Evolutionary conservation across 768 basidiomycete genomes (phyloP).

Genomic region (Suillus brevipes): DNA sequence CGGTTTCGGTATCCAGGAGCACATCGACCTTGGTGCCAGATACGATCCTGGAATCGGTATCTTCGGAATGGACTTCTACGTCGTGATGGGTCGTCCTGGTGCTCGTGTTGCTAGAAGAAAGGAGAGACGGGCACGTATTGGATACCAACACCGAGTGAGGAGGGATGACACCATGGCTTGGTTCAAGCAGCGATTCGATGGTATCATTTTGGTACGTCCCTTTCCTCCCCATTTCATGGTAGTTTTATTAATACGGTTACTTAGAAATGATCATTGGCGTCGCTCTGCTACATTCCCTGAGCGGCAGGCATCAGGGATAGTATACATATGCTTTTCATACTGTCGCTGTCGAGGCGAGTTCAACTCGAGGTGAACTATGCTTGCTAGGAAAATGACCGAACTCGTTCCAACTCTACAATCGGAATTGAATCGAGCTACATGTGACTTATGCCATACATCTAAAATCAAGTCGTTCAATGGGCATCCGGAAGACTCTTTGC

Average conservation of each 20-base stretch:
- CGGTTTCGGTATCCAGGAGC: constrained; percentile 98
- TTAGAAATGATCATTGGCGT: background rate
- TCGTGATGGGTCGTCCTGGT: constrained; percentile 96
- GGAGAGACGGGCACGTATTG: constrained; percentile 83
- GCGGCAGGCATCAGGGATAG: constrained; percentile 7
- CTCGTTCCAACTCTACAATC: background rate
- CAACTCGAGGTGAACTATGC: background rate
- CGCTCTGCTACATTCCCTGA: background rate
- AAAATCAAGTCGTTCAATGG: background rate
- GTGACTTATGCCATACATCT: background rate
- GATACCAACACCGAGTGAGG: constrained; percentile 86
- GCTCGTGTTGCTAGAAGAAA: constrained; percentile 89
- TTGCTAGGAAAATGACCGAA: constrained; percentile 1
- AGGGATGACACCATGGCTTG: constrained; percentile 96
- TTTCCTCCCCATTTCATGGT: background rate
- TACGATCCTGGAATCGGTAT: constrained; percentile 99
- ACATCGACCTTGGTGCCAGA: constrained; percentile 98
- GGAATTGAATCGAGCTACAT: background rate
- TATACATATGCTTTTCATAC: constrained; percentile 1
- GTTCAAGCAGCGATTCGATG: constrained; percentile 99
- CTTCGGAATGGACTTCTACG: constrained; percentile 99
- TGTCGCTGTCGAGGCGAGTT: constrained; percentile 1
- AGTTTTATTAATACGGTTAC: background rate
- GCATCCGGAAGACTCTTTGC: background rate
- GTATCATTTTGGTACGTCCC: constrained; percentile 83